Evolutionary conservation across 2,329 filamentous ascomycete species (phyloP), one percentile per base, ranked within the genome.

Genomic region (Penicillium sp.): DNA sequence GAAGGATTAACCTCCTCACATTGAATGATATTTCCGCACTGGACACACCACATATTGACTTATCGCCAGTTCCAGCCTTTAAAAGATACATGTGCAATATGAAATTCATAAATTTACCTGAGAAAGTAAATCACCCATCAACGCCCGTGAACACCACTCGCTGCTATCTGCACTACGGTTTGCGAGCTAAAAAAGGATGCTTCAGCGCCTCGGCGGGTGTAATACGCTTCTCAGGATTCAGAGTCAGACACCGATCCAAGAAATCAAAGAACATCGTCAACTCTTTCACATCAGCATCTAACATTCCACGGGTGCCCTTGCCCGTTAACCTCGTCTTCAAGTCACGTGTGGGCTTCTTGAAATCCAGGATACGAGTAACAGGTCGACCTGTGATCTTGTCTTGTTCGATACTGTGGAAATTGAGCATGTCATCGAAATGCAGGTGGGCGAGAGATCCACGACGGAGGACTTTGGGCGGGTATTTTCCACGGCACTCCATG

Each of bases 401-500:
- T 61, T 87, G 84, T 72, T 97, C 92, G 11, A 92, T 82, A 73
- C 88, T 94, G 71, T 88, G 81, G 74, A 96, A 97, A 67, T 91
- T 90, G 60, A 89, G 83, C 75, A 88, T 81, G 54, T 92, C 89
- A 69, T 96, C 90, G 73, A 96, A 97, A 74, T 96, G 90, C 68
- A 87, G 79, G 41, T 83, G 82, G 14, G 88, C 85, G 57, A 95
- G 82, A 61, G 90, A 82, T 2, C 92, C 91, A 50, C 89, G 88
- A 66, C 90, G 91, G 67, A 96, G 87, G 59, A 97, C 81, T 74
- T 97, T 97, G 45, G 89, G 86, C 27, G 90, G 92, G 60, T 97
- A 87, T 74, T 92, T 95, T 67, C 94, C 94, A 46, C 95, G 87
- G 66, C 93, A 92, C 71, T 99, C 93, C 87, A 97, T 96, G 66